Evolutionary conservation across 208 protist genomes (phyloP), one percentile per base, ranked within the genome.

Genomic region (Herpetomonas samuelpessoai): DNA sequence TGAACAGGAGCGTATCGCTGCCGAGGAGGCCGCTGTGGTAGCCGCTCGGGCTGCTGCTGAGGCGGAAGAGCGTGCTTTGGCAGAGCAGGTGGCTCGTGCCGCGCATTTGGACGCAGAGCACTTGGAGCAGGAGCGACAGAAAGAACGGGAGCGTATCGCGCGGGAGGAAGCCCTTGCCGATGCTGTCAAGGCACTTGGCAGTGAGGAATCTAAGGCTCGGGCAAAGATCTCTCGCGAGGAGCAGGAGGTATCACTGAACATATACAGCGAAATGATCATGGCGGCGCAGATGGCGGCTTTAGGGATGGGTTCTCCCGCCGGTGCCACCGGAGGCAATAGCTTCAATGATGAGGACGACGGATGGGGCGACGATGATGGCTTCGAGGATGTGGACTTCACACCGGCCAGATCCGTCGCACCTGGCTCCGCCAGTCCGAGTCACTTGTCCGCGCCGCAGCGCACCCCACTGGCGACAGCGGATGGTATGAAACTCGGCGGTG

Each of bases 351-450:
- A 46, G 35, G 41, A 62, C 10, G 61, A 62, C 26, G 63, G 59
- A 3, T 78, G 76, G 57, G 53, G 54, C 24, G 71, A 65, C n/a
- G 68, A 75, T 27, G 76, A 85, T 18, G 66, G 62, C 7, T 79
- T 75, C 31, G 73, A 78, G 47, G 71, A 75, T 27, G 62, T 68
- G 0, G 57, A 63, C 27, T 60, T 74, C 53, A 49, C 62, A 10
- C n/a, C 46, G 0, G 22, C 45, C 14, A 39, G 44, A 18, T 21
- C 57, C 2, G 24, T 49, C 46, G 57, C 46, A 19, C 31, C 29
- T 48, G 24, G 18, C 3, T 30, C 44, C 1, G 28, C 21, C 6
- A 29, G 18, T 0, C 30, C 27, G n/a, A 2, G 22, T 3, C 6
- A 0, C 47, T 6, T 1, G 2, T 44, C 25, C 2, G 0, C 44